Evolutionary conservation across 176 grass and related monocot genomes (phyloP).

Genomic region (Chrysopogon serrulatus): DNA sequence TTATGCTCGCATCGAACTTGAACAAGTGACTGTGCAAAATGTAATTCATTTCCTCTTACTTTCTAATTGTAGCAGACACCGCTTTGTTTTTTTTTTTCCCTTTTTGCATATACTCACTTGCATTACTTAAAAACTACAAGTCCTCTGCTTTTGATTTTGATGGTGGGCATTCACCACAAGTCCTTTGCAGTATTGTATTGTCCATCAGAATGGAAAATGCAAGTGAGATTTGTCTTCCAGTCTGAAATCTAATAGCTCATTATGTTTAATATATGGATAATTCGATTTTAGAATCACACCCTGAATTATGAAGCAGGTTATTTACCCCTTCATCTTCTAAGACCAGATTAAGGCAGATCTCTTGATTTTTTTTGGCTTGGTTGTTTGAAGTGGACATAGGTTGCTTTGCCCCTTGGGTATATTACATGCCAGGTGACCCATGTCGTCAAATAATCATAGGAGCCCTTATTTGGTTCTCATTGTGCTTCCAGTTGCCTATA

Average conservation of each 20-base stretch:
- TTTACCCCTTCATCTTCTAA: background rate
- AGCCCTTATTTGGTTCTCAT: background rate
- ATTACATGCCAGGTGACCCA: background rate
- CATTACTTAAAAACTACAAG: background rate
- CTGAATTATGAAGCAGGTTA: background rate
- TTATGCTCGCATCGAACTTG: constrained; percentile 59
- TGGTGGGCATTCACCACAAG: background rate
- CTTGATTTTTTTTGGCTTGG: background rate
- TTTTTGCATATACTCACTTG: background rate
- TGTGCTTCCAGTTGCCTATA: background rate
- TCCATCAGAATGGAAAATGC: constrained; percentile 11
- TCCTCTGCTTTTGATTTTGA: constrained; percentile 1
- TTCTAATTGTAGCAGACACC: background rate
- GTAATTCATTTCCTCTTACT: constrained; percentile 27
- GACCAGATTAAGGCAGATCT: background rate
- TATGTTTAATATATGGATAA: background rate
- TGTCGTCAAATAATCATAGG: background rate
- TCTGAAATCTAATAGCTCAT: background rate
- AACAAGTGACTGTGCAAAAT: constrained; percentile 49
- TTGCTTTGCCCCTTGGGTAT: background rate
- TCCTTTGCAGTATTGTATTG: background rate
- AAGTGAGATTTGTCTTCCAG: background rate
- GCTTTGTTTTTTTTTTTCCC: background rate
- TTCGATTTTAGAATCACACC: background rate
- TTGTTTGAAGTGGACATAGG: background rate